Evolutionary conservation across 768 basidiomycete genomes (phyloP).

Genomic region (Roridomyces roridus): DNA sequence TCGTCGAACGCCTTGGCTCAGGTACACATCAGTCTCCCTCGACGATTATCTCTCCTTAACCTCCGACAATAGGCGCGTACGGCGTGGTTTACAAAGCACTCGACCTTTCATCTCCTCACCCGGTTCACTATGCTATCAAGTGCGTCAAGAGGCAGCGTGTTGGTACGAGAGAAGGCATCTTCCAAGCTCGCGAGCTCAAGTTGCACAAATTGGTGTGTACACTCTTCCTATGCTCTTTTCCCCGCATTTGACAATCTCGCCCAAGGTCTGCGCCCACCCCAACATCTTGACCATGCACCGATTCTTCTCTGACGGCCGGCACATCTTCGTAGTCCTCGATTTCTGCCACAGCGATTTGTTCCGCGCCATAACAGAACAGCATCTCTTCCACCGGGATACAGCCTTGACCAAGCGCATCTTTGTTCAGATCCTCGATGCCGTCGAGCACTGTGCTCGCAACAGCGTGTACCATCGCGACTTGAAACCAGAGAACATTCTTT

Average conservation of each 20-base stretch:
- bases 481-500: slow-evolving; percentile 85
- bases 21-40: too few relatives aligned
- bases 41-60: too few relatives aligned
- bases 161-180: slow-evolving; percentile 59
- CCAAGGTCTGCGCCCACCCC: slow-evolving; percentile 47
- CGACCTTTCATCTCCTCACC: slow-evolving; percentile 50
- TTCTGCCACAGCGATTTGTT: slow-evolving; percentile 73
- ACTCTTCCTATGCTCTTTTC: not conserved
- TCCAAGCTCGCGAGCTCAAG: slow-evolving; percentile 74
- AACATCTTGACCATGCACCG: slow-evolving; percentile 75
- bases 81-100: slow-evolving; percentile 80
- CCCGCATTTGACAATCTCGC: not conserved
- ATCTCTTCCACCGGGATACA: slow-evolving; percentile 62
- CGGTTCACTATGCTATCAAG: slow-evolving; percentile 72
- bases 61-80: too few relatives aligned
- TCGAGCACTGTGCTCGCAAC: slow-evolving; percentile 72
- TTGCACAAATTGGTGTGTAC: slow-evolving; percentile 53
- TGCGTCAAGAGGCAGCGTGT: slow-evolving; percentile 67
- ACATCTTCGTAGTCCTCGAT: slow-evolving; percentile 72
- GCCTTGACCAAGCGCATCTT: slow-evolving; percentile 70
- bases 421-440: slow-evolving; percentile 80
- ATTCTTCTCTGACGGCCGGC: slow-evolving; percentile 62
- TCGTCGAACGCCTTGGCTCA: slow-evolving; percentile 68
- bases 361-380: slow-evolving; percentile 64
- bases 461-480: slow-evolving; percentile 87